Conservation (phyloP, 768 basidiomycete genomes). For the Agrocybe praecox region DNA sequence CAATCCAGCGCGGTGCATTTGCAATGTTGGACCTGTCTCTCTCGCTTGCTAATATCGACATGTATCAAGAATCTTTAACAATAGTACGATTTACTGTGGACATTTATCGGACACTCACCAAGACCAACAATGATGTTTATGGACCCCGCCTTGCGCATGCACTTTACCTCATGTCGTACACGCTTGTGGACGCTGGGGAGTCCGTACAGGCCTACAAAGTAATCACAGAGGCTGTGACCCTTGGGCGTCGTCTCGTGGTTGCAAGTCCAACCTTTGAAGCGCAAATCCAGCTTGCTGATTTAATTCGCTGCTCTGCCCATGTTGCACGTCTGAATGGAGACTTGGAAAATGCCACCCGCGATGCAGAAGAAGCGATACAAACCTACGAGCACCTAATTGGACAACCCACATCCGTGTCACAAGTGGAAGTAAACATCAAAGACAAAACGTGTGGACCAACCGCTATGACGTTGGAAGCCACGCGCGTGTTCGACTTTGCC, state of each 20-base stretch:
- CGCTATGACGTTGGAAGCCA: too few relatives aligned
- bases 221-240: not conserved
- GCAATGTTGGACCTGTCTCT: not conserved
- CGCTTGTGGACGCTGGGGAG: not conserved
- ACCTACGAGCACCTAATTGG: not conserved
- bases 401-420: not conserved
- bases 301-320: not conserved
- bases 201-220: not conserved
- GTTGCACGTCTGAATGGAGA: not conserved
- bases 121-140: not conserved
- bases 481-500: too few relatives aligned
- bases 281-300: not conserved
- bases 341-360: not conserved
- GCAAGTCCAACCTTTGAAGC: not conserved
- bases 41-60: not conserved
- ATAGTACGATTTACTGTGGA: not conserved
- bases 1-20: not conserved
- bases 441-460: too few relatives aligned
- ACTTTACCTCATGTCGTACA: not conserved
- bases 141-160: not conserved
- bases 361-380: not conserved
- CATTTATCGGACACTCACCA: not conserved
- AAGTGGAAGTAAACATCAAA: too few relatives aligned
- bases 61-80: not conserved
- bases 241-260: not conserved